phyloP scores from a whole-genome alignment of 176 grass and related monocot species.

The Luzula sylvatica region DNA sequence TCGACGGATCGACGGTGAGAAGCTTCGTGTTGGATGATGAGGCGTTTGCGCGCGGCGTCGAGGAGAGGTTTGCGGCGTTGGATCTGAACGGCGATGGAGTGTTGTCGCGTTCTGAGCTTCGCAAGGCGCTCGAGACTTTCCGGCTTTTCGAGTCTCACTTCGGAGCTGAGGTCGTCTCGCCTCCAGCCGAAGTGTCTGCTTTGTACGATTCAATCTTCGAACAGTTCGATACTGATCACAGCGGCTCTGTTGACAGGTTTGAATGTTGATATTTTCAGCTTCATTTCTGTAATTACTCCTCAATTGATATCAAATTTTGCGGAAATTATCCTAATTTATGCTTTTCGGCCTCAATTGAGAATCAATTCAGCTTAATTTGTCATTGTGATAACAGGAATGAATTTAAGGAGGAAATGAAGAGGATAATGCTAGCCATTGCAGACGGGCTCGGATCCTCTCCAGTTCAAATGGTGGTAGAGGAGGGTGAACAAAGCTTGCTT shows the following conservation, averaged over 20 bases:
- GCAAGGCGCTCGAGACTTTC: conserved; percentile 84
- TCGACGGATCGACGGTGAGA: conserved; percentile 74
- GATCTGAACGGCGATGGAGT: conserved; percentile 94
- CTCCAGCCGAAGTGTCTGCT: conserved; percentile 44
- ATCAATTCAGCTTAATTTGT: too few species aligned
- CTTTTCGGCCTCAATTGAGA: too few species aligned
- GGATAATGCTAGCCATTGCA: conserved; percentile 86
- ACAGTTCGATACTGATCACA: conserved; percentile 81
- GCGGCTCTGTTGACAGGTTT: conserved; percentile 60
- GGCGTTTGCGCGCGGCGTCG: conserved; percentile 52
- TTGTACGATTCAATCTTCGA: conserved; percentile 93
- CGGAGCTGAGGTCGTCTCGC: conserved; percentile 30
- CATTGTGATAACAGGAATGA: conserved; percentile 3
- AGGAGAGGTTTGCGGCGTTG: conserved; percentile 61
- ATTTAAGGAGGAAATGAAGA: conserved; percentile 58
- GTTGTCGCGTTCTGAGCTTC: conserved; percentile 76
- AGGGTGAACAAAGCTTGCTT: conserved; percentile 52
- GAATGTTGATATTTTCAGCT: too few species aligned
- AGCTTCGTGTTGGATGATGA: conserved; percentile 67
- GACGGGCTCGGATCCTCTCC: conserved; percentile 78
- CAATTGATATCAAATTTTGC: too few species aligned
- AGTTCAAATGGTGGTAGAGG: conserved; percentile 68
- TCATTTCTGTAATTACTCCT: too few species aligned
- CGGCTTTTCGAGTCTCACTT: conserved; percentile 76
- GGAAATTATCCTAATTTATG: too few species aligned